Evolutionary conservation across 176 grass and related monocot genomes (phyloP), one percentile per base, ranked within the genome.

Genomic region (Miscanthus lutarioriparius): DNA sequence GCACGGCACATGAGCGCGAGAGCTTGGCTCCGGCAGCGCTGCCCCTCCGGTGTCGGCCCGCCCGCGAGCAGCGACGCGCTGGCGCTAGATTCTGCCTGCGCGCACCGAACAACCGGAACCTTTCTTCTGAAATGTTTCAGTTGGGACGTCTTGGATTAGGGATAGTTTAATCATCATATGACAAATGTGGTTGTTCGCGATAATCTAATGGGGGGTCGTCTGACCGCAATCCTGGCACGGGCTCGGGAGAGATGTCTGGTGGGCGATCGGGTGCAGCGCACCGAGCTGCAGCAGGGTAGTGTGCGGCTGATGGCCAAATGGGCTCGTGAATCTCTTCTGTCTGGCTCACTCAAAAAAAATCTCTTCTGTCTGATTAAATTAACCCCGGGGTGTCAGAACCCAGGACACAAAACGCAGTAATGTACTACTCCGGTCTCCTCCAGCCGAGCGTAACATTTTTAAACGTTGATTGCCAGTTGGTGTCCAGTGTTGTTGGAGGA

Each of bases 31-130:
- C 49, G 49, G 49, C 49, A 53, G 51, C 17, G 8, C 4, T 90
- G 84, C 86, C 84, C 22, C 79, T 83, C 56, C 66, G 16, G 44
- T 90, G 88, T 82, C 74, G 58, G 74, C 9, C 3, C 67, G 61
- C 2, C 53, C 36, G 79, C 36, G 38, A 30, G 79, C 68, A 90
- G 67, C 8, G 26, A 36, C 45, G 62, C 6, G 88, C 88, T 83
- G 89, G 89, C 80, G 25, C 38, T 83, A 75, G 89, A 83, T 90
- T 83, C 89, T 74, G 72, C 59, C 64, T 40, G 58, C 74, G 51
- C 56, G 67, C 61, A 3, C 28, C 41, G 2, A 67, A 74, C 88
- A 86, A 6, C 25, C 12, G 2, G 74, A 83, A 90, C 88, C 56
- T 86, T 86, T 80, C 25, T 0, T 82, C 56, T 72, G 66, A 54